Evolutionary conservation across 208 protist genomes (phyloP).

Genomic region (Crithidia acanthocephali): DNA sequence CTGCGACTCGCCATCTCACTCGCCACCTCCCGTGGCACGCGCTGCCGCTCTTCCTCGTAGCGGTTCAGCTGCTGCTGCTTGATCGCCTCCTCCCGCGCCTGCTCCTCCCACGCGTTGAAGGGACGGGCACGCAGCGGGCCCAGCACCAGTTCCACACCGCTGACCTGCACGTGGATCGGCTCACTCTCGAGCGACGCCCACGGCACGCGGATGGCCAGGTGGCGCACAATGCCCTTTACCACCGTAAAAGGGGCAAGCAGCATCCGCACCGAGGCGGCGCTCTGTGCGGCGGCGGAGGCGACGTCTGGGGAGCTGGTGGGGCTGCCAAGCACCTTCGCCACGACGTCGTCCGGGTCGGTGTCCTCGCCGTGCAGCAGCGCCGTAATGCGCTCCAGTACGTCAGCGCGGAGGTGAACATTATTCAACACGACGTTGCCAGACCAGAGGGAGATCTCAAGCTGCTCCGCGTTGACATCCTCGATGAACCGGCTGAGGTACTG

Average conservation of each 20-base stretch:
- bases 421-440: slow-evolving; percentile 74
- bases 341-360: background rate
- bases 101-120: slow-evolving; percentile 61
- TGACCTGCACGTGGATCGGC: slow-evolving; percentile 63
- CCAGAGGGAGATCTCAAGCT: slow-evolving; percentile 83
- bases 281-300: background rate
- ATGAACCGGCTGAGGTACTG: slow-evolving; percentile 75
- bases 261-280: slow-evolving; percentile 38
- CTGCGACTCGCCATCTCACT: background rate
- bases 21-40: slow-evolving; percentile 7
- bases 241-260: slow-evolving; percentile 79
- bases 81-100: slow-evolving; percentile 48
- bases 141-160: slow-evolving; percentile 77
- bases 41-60: slow-evolving; percentile 55
- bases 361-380: slow-evolving; percentile 29
- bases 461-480: slow-evolving; percentile 70
- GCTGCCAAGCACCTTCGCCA: background rate
- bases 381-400: slow-evolving; percentile 67
- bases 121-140: slow-evolving; percentile 59
- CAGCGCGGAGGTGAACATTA: slow-evolving; percentile 65
- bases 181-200: slow-evolving; percentile 78
- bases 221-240: slow-evolving; percentile 63
- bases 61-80: slow-evolving; percentile 60
- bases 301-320: background rate
- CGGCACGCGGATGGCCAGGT: slow-evolving; percentile 71